These are phyloP conservation scores for Azolla pinnata DNA, from an alignment of 75 land plant genomes.

Conservation along the genomic window DNA sequence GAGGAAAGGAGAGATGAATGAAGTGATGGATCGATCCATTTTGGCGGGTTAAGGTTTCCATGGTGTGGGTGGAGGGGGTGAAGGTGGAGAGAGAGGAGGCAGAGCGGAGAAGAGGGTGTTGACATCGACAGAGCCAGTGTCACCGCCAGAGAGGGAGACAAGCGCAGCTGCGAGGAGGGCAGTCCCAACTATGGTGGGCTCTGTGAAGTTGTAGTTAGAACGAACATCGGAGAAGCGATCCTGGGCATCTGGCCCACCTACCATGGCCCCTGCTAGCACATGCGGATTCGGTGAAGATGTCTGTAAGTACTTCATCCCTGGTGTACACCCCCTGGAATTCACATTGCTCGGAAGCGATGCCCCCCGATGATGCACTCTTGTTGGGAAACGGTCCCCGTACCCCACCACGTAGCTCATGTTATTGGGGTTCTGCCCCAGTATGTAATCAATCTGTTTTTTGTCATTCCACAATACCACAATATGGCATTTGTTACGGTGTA, in stretches of 20 bases:
- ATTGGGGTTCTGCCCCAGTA: constrained; percentile 74
- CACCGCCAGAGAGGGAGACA: constrained; percentile 50
- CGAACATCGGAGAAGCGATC: constrained; percentile 52
- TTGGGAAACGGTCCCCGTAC: constrained; percentile 66
- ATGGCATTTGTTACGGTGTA: background rate
- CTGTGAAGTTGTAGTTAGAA: constrained; percentile 45
- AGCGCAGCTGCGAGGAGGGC: constrained; percentile 73
- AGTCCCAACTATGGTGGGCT: constrained; percentile 72
- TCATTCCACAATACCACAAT: background rate
- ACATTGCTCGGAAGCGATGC: constrained; percentile 63
- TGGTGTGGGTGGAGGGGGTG: constrained; percentile 77
- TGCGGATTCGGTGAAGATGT: constrained; percentile 47
- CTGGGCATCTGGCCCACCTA: constrained; percentile 54
- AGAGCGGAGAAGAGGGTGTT: constrained; percentile 67
- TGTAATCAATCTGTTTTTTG: constrained; percentile 53
- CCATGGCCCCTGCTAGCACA: constrained; percentile 62
- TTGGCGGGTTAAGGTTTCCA: constrained; percentile 59
- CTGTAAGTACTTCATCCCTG: constrained; percentile 40
- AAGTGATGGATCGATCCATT: too few relatives aligned
- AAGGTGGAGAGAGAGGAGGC: constrained; percentile 57
- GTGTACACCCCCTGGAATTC: constrained; percentile 28
- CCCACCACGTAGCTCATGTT: constrained; percentile 85
- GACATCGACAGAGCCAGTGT: constrained; percentile 35
- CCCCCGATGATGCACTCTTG: constrained; percentile 71
- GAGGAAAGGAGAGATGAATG: too few relatives aligned